Evolutionary conservation across 805 yeast genomes (phyloP), one percentile per base, ranked within the genome.

Genomic region (Starmerella stigmatis): DNA sequence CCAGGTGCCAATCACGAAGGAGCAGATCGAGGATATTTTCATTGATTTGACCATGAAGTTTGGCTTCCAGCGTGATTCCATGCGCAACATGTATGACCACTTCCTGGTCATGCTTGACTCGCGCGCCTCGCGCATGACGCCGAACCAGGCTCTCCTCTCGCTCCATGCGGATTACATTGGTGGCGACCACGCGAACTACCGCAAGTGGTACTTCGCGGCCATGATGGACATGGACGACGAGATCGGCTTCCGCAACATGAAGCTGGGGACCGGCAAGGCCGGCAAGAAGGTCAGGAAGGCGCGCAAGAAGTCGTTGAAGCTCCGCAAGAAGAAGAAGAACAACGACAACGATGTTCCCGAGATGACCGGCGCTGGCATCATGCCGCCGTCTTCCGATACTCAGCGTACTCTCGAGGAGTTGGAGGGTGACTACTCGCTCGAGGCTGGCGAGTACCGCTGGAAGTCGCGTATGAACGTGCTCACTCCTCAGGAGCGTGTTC

Each of bases 151-250:
- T 0, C 66, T 89, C 46, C 58, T 78, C 2, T 75, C 89, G 0
- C 64, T 89, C 27, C 97, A 89, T 64, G 79, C 86, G 1, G 94
- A 88, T 50, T 89, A 89, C 63, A 85, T 89, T 50, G 96, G 96
- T 0, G 96, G 97, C 15, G 84, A 79, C 41, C 69, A 78, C 48
- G 75, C 96, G 3, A 89, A 89, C 64, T 89, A 79, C 64, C 75
- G 80, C 58, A 86, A 83, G 63, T 89, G 97, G 97, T 86, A 78
- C 61, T 83, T 88, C 64, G 85, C 94, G 36, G 85, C 94, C 8
- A 85, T 79, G 62, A 66, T 81, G 29, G 86, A 80, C 53, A 63
- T 81, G 39, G 95, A 86, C 63, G 81, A 76, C 44, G 80, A 74
- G 44, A 64, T 76, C 34, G 81, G 81, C 3, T 71, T 73, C 58